Evolutionary conservation across 2,329 filamentous ascomycete species (phyloP), one percentile per base, ranked within the genome.

Genomic region (Apiospora arundinis): DNA sequence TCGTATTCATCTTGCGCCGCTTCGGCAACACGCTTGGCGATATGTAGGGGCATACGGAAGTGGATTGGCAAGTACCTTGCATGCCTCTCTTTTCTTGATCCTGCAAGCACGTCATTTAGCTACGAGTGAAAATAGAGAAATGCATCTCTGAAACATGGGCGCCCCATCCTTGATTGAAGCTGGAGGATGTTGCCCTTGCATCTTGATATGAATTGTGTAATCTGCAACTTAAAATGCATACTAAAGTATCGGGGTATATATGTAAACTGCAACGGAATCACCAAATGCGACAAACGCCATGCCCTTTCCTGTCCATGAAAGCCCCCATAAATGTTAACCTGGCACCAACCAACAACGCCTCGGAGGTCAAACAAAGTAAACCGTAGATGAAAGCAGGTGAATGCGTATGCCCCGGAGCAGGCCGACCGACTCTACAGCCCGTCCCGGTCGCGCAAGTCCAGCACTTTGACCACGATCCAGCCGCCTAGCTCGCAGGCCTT

Each of bases 81-180:
- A 74, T 75, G 74, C 74, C 75, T 75, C 74, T 78, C 76, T 73
- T 77, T 78, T 69, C 65, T 49, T 23, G 70, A 73, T 77, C 75
- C 75, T 76, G 72, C 69, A 75, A 75, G 70, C 73, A 76, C 75
- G 74, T 56, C 69, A 72, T 71, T 71, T 40, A 63, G 18, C 18
- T 40, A 63, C 32, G 56, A 63, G 40, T 40, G 56, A 63, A 63
- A 63, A 63, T 63, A 63, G 28, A 63, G 56, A 63, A 21, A 23
- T 63, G 56, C 21, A 63, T 63, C 56, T 63, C 56, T 40, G 56
- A 40, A 40, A 40, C 56, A 7, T 12, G 32, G 56, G 56, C 32
- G 32, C 11, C 56, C 32, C 9, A 40, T 63, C n/a, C 28, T 63
- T n/a, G 21, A 40, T 40, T 40, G 56, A 63, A 63, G 18, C 32